These are phyloP conservation scores for Coriaria nepalensis DNA, from an alignment of 306 rosid species.

Conservation along the genomic window DNA sequence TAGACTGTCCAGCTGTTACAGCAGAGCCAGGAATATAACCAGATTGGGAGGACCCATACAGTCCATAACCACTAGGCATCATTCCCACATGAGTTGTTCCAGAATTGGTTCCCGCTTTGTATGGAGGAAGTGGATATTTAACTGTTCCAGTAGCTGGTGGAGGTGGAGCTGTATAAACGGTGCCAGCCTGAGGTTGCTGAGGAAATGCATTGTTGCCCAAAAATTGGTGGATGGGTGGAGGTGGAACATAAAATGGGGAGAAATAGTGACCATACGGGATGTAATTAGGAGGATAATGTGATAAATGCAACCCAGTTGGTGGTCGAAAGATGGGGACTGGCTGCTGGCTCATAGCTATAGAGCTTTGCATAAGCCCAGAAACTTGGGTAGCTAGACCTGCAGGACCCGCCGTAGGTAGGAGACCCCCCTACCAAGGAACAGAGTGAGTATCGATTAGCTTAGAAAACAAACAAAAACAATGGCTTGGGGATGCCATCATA, in stretches of 20 bases:
- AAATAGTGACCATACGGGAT: constrained; percentile 75
- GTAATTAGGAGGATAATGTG: constrained; percentile 85
- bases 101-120: constrained; percentile 65
- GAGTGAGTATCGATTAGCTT: constrained; percentile 9
- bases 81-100: constrained; percentile 62
- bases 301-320: constrained; percentile 62
- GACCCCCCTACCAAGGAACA: constrained; percentile 60
- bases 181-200: constrained; percentile 79
- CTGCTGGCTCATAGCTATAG: constrained; percentile 78
- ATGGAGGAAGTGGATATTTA: constrained; percentile 80
- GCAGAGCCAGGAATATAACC: constrained; percentile 75
- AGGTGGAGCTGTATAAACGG: constrained; percentile 64
- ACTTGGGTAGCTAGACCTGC: constrained; percentile 71
- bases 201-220: constrained; percentile 80
- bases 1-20: constrained; percentile 49
- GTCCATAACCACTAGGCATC: constrained; percentile 62
- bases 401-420: constrained; percentile 60
- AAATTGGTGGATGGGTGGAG: constrained; percentile 83
- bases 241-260: constrained; percentile 69
- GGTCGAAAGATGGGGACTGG: constrained; percentile 80
- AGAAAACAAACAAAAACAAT: not conserved
- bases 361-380: constrained; percentile 82
- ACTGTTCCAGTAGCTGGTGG: constrained; percentile 56
- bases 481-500: not conserved
- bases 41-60: constrained; percentile 66